A percentile compares a stretch with the other conserved stretches of the same genome.
Conservation (phyloP, 1,284 basidiomycete species). For the Cutaneotrichosporon cutaneum region DNA sequence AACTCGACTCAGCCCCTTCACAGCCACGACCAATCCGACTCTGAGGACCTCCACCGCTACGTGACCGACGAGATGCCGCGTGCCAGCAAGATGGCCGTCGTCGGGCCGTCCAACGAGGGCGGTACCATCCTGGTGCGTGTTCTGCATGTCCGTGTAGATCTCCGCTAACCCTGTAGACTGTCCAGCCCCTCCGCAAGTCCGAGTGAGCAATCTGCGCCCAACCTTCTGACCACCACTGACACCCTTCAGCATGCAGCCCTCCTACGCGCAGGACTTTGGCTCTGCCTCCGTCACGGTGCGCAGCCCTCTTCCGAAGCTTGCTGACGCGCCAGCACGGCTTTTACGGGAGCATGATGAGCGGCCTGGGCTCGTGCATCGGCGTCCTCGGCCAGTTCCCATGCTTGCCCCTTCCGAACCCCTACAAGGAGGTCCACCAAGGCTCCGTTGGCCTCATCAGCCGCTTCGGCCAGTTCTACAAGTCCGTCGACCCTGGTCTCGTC, state of each 20-base stretch:
- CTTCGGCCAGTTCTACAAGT: conserved; percentile 86
- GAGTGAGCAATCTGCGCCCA: conserved; percentile 35
- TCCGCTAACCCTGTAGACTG: conserved; percentile 36
- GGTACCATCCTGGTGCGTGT: background rate
- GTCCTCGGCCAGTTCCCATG: conserved; percentile 79
- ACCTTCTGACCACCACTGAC: conserved; percentile 13
- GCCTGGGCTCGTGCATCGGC: conserved; percentile 51
- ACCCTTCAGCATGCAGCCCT: conserved; percentile 57
- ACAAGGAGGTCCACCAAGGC: conserved; percentile 63
- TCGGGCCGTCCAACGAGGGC: background rate
- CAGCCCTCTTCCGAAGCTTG: background rate
- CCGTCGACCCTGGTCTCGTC: conserved; percentile 87
- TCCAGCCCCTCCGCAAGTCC: conserved; percentile 50
- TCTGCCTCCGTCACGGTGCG: conserved; percentile 55
- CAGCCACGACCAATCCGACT: conserved; percentile 16
- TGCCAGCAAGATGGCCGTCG: conserved; percentile 29
- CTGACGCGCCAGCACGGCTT: conserved; percentile 67
- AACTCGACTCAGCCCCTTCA: conserved; percentile 6
- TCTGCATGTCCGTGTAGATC: background rate
- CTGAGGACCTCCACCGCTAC: conserved; percentile 45
- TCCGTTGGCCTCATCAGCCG: conserved; percentile 82
- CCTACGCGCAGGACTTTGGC: conserved; percentile 84
- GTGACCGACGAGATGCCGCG: conserved; percentile 45
- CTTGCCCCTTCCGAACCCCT: conserved; percentile 65
- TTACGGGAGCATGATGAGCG: conserved; percentile 78